phyloP scores from a whole-genome alignment of 108 stramenopile species.

The Skeletonema tropicum region DNA sequence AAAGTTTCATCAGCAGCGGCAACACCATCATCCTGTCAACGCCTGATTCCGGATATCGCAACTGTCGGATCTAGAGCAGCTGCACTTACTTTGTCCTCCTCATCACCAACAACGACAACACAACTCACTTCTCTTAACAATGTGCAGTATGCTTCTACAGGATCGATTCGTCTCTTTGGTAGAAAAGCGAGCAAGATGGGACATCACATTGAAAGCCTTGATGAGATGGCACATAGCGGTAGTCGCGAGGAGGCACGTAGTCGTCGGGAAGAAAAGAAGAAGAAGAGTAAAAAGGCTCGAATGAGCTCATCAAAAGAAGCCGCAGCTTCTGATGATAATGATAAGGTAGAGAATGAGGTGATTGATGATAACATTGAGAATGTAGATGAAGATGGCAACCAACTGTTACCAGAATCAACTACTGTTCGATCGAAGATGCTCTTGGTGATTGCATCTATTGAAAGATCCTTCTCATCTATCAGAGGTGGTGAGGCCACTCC shows the following conservation, averaged over 20 bases:
- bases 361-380: slow-evolving; percentile 16
- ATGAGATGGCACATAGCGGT: slow-evolving; percentile 67
- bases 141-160: background rate
- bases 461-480: slow-evolving; percentile 71
- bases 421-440: slow-evolving; percentile 65
- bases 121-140: background rate
- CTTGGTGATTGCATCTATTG: slow-evolving; percentile 60
- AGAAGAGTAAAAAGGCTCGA: slow-evolving; percentile 53
- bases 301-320: slow-evolving; percentile 17
- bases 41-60: background rate
- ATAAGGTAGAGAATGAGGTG: slow-evolving; percentile 12
- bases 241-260: slow-evolving; percentile 70
- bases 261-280: slow-evolving; percentile 78
- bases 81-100: background rate
- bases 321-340: slow-evolving; percentile 6
- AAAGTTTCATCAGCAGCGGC: background rate
- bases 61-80: background rate
- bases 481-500: slow-evolving; percentile 86
- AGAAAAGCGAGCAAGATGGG: slow-evolving; percentile 69
- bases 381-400: slow-evolving; percentile 46
- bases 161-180: slow-evolving; percentile 31
- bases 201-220: slow-evolving; percentile 64
- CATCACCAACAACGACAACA: background rate
- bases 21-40: background rate
- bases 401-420: slow-evolving; percentile 62